Conservation (phyloP, 2,329 filamentous ascomycete genomes). For the Cadophora gregata region DNA sequence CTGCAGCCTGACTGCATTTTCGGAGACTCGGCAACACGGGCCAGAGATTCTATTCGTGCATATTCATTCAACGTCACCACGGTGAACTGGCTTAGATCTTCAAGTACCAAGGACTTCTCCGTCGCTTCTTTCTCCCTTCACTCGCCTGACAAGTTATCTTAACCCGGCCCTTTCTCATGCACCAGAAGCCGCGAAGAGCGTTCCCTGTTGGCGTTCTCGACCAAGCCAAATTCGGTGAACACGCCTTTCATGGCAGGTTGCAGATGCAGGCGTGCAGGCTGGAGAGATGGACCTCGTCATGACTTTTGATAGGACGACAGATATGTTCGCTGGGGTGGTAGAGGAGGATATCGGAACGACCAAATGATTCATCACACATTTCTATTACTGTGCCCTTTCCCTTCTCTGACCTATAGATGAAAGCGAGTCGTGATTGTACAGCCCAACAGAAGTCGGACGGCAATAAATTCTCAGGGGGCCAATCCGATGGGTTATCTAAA, state of each 20-base stretch:
- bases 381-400: neutral
- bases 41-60: constrained; percentile 5
- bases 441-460: neutral
- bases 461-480: neutral
- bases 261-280: neutral
- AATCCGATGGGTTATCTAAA: neutral
- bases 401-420: neutral
- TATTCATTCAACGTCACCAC: constrained; percentile 6
- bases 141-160: constrained; percentile 26
- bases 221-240: constrained; percentile 20
- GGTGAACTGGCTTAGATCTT: neutral
- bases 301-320: constrained; percentile 8
- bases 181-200: constrained; percentile 21
- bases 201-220: constrained; percentile 22
- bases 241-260: neutral
- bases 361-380: constrained; percentile 12
- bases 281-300: constrained; percentile 14
- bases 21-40: constrained; percentile 6
- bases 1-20: constrained; percentile 1
- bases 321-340: neutral
- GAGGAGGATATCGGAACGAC: constrained; percentile 4
- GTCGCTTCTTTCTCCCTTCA: neutral
- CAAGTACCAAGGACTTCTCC: neutral
- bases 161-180: constrained; percentile 19
- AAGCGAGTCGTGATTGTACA: neutral